Conservation (phyloP, 345 rosid genomes). For the Draba incana region DNA sequence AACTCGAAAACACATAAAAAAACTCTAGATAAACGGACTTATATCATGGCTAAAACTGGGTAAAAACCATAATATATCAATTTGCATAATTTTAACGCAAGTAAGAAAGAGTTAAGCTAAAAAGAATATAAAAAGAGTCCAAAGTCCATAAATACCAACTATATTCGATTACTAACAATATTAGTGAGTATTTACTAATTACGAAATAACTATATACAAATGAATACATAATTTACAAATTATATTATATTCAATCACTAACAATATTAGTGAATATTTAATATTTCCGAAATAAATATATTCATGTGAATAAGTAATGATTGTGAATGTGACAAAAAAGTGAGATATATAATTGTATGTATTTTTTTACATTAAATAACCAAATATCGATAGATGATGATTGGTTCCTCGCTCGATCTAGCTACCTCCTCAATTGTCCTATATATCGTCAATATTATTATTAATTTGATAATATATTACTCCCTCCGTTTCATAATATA, state of each 20-base stretch:
- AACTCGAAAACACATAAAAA: too few species aligned
- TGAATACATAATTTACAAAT: not conserved
- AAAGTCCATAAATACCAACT: too few species aligned
- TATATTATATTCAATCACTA: too few species aligned
- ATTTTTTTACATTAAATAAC: not conserved
- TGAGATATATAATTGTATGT: not conserved
- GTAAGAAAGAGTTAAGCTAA: not conserved
- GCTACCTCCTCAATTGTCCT: slow-evolving; percentile 31
- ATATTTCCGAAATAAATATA: not conserved
- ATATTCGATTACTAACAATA: not conserved
- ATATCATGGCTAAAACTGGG: too few species aligned
- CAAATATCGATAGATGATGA: not conserved
- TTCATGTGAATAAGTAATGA: not conserved
- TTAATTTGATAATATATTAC: not conserved
- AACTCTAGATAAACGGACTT: too few species aligned
- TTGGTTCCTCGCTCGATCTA: slow-evolving; percentile 17
- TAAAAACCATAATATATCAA: too few species aligned
- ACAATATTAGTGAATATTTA: too few species aligned
- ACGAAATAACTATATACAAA: not conserved
- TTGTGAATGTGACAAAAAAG: not conserved
- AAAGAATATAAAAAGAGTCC: too few species aligned
- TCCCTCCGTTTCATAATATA: too few species aligned
- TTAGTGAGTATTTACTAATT: too few species aligned
- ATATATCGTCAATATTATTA: slow-evolving; percentile 1
- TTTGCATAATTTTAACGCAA: not conserved